These are phyloP conservation scores for Jaltomata sinuosa DNA, from an alignment of 257 asterid genomes.

Conservation along the genomic window DNA sequence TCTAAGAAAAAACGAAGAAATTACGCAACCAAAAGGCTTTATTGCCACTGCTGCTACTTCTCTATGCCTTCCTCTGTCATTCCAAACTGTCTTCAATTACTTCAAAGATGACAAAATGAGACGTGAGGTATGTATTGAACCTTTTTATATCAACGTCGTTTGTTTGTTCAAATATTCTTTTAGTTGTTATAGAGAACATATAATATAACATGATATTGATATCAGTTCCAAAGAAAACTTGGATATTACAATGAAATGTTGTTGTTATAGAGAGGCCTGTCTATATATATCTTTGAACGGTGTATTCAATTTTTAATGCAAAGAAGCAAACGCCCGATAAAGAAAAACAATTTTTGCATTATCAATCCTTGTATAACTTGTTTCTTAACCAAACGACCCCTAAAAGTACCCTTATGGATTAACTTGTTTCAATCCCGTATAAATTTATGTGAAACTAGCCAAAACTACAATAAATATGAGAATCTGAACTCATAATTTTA, in stretches of 20 bases:
- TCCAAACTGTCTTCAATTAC: constrained; percentile 35
- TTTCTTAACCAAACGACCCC: neutral
- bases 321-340: neutral
- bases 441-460: neutral
- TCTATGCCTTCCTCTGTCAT: constrained; percentile 43
- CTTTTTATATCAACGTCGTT: neutral
- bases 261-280: neutral
- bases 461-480: neutral
- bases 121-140: constrained; percentile 20
- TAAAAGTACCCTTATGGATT: neutral
- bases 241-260: neutral
- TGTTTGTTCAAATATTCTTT: neutral
- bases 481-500: neutral
- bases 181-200: neutral
- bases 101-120: constrained; percentile 48
- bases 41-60: constrained; percentile 46
- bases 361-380: neutral
- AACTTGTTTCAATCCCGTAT: neutral
- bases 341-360: neutral
- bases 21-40: constrained; percentile 30
- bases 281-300: neutral
- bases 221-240: neutral
- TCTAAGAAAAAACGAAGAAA: constrained; percentile 17
- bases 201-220: neutral
- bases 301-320: neutral